These are phyloP conservation scores for Trichophyton simii DNA, from an alignment of 2,329 filamentous ascomycete genomes.

Conservation along the genomic window DNA sequence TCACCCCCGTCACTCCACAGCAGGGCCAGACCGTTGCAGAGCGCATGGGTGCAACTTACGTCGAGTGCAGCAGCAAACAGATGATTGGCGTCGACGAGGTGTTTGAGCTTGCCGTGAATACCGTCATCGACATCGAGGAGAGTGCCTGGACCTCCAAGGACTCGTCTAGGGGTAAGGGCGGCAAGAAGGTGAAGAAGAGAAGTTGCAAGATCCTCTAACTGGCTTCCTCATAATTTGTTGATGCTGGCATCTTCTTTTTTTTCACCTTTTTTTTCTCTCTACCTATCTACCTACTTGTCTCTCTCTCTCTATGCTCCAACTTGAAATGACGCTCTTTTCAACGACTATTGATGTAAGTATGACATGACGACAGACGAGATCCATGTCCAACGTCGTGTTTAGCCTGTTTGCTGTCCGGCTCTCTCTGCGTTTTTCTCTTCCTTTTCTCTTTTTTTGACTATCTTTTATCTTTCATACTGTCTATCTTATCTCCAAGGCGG, in stretches of 20 bases:
- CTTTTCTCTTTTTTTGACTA: neutral
- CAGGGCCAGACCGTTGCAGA: conserved; percentile 78
- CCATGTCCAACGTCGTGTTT: conserved; percentile 1
- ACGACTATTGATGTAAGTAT: neutral
- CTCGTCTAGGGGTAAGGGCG: conserved; percentile 32
- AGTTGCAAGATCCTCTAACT: conserved; percentile 65
- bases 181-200: conserved; percentile 68
- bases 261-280: neutral
- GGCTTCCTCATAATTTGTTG: neutral
- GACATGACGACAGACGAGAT: conserved; percentile 3
- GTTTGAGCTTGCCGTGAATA: conserved; percentile 82
- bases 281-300: neutral
- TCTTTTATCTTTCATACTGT: conserved; percentile 8
- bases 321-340: conserved; percentile 5
- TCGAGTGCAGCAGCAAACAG: conserved; percentile 98
- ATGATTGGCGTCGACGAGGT: conserved; percentile 94
- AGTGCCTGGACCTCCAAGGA: conserved; percentile 33
- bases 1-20: conserved; percentile 85
- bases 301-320: neutral
- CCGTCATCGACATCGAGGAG: conserved; percentile 72
- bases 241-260: conserved; percentile 2
- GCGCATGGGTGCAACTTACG: conserved; percentile 90
- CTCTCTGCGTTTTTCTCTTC: neutral
- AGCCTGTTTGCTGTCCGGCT: neutral
- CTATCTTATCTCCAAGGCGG: neutral